These are phyloP conservation scores for Bacidia rubella DNA, from an alignment of 495 filamentous ascomycete species.

Conservation along the genomic window DNA sequence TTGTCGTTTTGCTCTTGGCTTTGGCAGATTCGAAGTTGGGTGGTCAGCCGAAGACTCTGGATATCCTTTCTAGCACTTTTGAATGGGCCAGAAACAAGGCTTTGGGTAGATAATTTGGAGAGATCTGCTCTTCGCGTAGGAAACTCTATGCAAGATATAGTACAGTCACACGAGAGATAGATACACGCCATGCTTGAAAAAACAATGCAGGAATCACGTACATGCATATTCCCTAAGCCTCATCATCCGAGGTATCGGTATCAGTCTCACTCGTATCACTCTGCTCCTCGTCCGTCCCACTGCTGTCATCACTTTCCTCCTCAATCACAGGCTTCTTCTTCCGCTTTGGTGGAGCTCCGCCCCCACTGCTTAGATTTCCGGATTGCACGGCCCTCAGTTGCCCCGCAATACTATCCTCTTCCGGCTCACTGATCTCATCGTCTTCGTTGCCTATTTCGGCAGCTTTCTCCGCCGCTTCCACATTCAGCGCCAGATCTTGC, in stretches of 20 bases:
- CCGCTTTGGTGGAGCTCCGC: slow-evolving; percentile 31
- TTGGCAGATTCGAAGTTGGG: slow-evolving; percentile 2
- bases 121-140: too few species aligned
- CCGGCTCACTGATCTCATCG: slow-evolving; percentile 93
- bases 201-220: too few species aligned
- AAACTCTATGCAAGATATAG: too few species aligned
- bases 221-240: too few species aligned
- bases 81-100: neutral
- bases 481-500: slow-evolving; percentile 71
- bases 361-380: slow-evolving; percentile 36
- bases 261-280: neutral
- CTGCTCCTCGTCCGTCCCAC: slow-evolving; percentile 44
- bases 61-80: neutral
- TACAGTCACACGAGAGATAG: too few species aligned
- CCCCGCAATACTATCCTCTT: slow-evolving; percentile 91
- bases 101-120: neutral
- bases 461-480: slow-evolving; percentile 84
- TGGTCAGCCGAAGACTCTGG: neutral
- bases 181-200: too few species aligned
- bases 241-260: slow-evolving; percentile 1
- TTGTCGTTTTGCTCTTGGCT: neutral
- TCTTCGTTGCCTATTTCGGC: slow-evolving; percentile 59
- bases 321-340: slow-evolving; percentile 34
- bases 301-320: slow-evolving; percentile 46
- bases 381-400: slow-evolving; percentile 86